Base-by-base conservation (phyloP, 1,284 basidiomycete genomes). In the Testicularia cyperi region DNA sequence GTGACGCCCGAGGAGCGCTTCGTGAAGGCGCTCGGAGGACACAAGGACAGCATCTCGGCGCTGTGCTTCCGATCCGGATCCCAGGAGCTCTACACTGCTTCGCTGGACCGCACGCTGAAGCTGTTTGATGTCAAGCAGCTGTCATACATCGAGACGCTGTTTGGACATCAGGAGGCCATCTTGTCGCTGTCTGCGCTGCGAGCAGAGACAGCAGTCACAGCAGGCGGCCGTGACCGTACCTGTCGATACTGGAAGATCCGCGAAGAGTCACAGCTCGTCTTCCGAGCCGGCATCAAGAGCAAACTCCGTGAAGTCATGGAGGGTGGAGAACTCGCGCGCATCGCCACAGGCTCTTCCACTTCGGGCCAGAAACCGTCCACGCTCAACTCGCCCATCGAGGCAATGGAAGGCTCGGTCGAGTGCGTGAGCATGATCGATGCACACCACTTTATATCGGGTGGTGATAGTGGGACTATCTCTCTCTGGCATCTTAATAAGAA, bases 401-500 rank as follows among this genome's bases (percentile, higher is more conserved):
- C 68, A 68, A 80, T 92, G 13, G 94, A 97, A 76, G 94, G 92
- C 0, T 90, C 87, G 65, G 81, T 97, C 30, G 94, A 98, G 55
- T 88, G 86, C 65, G 87, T 96, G 6, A 85, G 87, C 9, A 92
- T 96, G 89, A 82, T 98, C 44, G 95, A 98, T 78, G 90, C 96
- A 78, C 83, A 83, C 32, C 89, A 87, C 12, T 95, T 98, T 77
- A 78, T 97, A 14, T 94, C 86, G 53, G 94, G 94, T 1, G 94
- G 95, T 14, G 92, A 99, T 75, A 91, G 88, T 70, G 94, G 95
- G 0, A 47, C 31, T 5, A 86, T 98, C 70, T 88, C 85, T 57
- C 81, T 99, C 6, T 99, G 94, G 92, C 84, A 83, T 26, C 89
- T 86, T n/a, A 84, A 85, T 53, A 95, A 92, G 81, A 97, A 98